Base-by-base conservation (phyloP, 306 rosid genomes). In the Lotus japonicus region DNA sequence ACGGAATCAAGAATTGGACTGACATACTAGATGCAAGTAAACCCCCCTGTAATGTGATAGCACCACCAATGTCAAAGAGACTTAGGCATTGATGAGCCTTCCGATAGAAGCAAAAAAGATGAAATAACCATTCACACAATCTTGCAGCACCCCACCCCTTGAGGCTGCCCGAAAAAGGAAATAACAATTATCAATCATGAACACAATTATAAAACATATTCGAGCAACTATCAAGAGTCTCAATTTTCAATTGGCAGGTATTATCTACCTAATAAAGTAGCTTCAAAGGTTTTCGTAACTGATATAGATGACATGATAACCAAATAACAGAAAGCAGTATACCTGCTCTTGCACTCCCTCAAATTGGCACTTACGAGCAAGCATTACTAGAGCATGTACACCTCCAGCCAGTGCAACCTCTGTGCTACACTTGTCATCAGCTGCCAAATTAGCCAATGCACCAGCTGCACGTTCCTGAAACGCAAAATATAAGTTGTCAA, bases 301-400 rank as follows among this genome's bases (percentile, higher is more conserved):
- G 14, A 46, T 23, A 35, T 61, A 26, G 23, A 35, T 35, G 39
- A 7, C 33, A 71, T 9, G 15, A 49, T 26, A 53, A 66, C 56
- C 19, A 54, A 58, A 63, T 19, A 39, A 73, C 68, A 49, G 64
- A 70, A 69, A 44, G 68, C 26, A 62, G 12, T 55, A 56, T 81
- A 95, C 99, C 99, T 95, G 99, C 82, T 95, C 99, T 79, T 90
- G 99, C 78, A 95, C 99, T 69, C 99, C 99, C 82, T 95, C 99
- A 72, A 76, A 91, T 79, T 95, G 89, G 91, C 97, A 91, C 67
- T 77, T 87, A 53, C 97, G 95, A 56, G 99, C 99, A 80, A 95
- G 99, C 97, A 85, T 95, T 81, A 95, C 99, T 72, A 95, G 82
- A 64, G 99, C 99, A 80, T 91, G 99, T 60, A 95, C 96, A 42